These are phyloP conservation scores for Pelargonium cotyledonis DNA, from an alignment of 441 rosid genomes.

Conservation along the genomic window DNA sequence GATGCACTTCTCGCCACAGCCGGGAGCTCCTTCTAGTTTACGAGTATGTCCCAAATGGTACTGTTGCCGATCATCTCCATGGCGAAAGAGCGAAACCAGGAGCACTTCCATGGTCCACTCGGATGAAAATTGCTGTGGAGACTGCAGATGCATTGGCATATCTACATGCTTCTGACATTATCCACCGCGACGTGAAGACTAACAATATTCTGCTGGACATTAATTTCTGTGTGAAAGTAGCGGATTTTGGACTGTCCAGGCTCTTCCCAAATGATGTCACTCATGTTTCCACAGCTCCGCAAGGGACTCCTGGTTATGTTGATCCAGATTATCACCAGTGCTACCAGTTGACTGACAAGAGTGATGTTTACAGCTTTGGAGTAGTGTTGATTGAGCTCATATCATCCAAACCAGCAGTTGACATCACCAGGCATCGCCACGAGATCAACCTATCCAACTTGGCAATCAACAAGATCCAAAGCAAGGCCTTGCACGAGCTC, in stretches of 20 bases:
- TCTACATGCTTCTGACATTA: slow-evolving; percentile 62
- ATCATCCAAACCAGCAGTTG: slow-evolving; percentile 72
- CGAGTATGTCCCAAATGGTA: slow-evolving; percentile 60
- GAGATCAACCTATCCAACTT: slow-evolving; percentile 63
- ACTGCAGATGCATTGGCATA: slow-evolving; percentile 63
- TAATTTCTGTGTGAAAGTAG: slow-evolving; percentile 56
- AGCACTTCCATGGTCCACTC: slow-evolving; percentile 45
- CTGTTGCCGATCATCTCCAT: slow-evolving; percentile 71
- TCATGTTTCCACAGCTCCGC: slow-evolving; percentile 73
- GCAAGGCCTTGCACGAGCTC: slow-evolving; percentile 39
- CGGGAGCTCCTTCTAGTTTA: slow-evolving; percentile 65
- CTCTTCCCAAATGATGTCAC: slow-evolving; percentile 48
- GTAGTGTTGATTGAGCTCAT: slow-evolving; percentile 66
- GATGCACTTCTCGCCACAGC: slow-evolving; percentile 65
- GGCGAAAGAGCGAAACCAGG: slow-evolving; percentile 33
- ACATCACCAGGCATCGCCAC: slow-evolving; percentile 42
- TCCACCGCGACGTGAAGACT: slow-evolving; percentile 71
- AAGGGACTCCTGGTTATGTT: slow-evolving; percentile 71
- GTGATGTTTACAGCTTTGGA: slow-evolving; percentile 80
- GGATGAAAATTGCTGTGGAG: slow-evolving; percentile 64
- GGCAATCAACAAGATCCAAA: slow-evolving; percentile 57
- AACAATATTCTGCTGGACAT: slow-evolving; percentile 59
- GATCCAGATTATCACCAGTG: slow-evolving; percentile 64
- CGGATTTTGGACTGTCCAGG: slow-evolving; percentile 66
- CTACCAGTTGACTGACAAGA: slow-evolving; percentile 61